Evolutionary conservation across 1,284 basidiomycete species (phyloP).

Genomic region (Cutaneotrichosporon sp.): DNA sequence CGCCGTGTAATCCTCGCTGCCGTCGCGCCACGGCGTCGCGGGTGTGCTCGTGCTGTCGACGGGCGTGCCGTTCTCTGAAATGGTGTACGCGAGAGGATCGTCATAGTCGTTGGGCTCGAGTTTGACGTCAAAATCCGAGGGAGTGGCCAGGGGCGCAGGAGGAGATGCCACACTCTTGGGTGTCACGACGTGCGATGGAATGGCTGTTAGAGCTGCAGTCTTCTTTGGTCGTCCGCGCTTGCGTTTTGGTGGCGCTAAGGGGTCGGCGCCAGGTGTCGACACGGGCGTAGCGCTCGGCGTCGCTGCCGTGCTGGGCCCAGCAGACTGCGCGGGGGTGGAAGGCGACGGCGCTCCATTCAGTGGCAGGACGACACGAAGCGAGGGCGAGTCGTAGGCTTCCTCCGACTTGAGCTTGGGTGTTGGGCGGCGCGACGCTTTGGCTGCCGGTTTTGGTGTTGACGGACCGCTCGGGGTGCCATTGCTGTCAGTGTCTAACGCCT

Average conservation of each 20-base stretch:
- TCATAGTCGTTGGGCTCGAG: constrained; percentile 8
- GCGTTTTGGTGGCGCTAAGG: constrained; percentile 2
- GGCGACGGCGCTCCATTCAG: background rate
- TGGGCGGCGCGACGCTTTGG: background rate
- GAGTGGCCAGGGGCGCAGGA: background rate
- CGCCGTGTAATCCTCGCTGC: constrained; percentile 7
- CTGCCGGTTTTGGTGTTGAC: background rate
- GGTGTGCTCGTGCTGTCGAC: background rate
- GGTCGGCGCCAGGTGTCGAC: constrained; percentile 8
- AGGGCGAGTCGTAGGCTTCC: background rate
- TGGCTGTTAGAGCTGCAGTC: constrained; percentile 6
- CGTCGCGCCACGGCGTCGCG: constrained; percentile 3
- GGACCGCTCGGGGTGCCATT: background rate
- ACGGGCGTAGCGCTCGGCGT: constrained; percentile 13
- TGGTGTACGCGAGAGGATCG: constrained; percentile 16
- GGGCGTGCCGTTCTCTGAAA: constrained; percentile 8
- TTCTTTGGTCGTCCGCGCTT: constrained; percentile 14
- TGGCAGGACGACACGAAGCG: background rate
- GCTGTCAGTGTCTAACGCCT: background rate
- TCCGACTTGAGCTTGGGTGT: background rate
- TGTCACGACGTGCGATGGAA: constrained; percentile 18
- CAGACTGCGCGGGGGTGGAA: constrained; percentile 5
- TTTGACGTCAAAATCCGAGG: constrained; percentile 12
- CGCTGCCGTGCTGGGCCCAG: constrained; percentile 7
- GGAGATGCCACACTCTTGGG: constrained; percentile 5